Percentiles rank a stretch among this genome's conserved stretches.
Evolutionary conservation across 495 filamentous ascomycete genomes (phyloP).

Genomic region (Tuber borchii): DNA sequence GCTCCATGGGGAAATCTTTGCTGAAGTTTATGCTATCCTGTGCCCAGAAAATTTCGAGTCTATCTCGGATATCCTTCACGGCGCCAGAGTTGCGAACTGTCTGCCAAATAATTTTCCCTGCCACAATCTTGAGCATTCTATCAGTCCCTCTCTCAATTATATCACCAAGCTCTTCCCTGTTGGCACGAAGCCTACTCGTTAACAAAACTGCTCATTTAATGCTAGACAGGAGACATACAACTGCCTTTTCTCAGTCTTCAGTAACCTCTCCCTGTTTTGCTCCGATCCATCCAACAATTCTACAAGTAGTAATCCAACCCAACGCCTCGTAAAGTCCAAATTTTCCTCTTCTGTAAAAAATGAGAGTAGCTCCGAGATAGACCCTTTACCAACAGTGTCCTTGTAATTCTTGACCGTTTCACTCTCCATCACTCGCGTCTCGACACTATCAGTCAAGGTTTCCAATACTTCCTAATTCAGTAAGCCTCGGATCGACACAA

Average conservation of each 20-base stretch:
- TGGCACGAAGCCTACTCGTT: slow-evolving; percentile 6
- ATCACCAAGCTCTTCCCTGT: slow-evolving; percentile 30
- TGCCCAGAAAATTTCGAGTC: slow-evolving; percentile 21
- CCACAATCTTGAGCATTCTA: slow-evolving; percentile 36
- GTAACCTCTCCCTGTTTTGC: slow-evolving; percentile 18
- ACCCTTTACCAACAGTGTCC: slow-evolving; percentile 19
- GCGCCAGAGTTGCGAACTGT: slow-evolving; percentile 13
- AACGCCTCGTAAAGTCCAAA: slow-evolving; percentile 26
- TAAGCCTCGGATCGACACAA: neutral
- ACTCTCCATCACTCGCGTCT: slow-evolving; percentile 18
- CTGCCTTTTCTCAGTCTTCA: slow-evolving; percentile 15
- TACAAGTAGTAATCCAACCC: slow-evolving; percentile 31
- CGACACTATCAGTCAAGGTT: slow-evolving; percentile 14
- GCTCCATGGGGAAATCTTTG: slow-evolving; percentile 24
- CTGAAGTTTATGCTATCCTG: slow-evolving; percentile 5
- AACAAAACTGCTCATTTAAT: neutral
- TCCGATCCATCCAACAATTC: slow-evolving; percentile 23
- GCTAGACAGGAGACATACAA: slow-evolving; percentile 17
- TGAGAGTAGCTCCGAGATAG: slow-evolving; percentile 13
- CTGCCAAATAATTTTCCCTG: slow-evolving; percentile 36
- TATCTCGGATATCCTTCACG: slow-evolving; percentile 19
- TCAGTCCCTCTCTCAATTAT: slow-evolving; percentile 27
- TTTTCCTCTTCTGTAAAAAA: slow-evolving; percentile 17
- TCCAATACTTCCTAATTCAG: slow-evolving; percentile 26
- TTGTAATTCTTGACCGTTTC: slow-evolving; percentile 19